A percentile compares a stretch with the other conserved stretches of the same genome.
These are phyloP conservation scores for Arabidopsis hybrid DNA, from an alignment of 441 rosid species.

Conservation along the genomic window DNA sequence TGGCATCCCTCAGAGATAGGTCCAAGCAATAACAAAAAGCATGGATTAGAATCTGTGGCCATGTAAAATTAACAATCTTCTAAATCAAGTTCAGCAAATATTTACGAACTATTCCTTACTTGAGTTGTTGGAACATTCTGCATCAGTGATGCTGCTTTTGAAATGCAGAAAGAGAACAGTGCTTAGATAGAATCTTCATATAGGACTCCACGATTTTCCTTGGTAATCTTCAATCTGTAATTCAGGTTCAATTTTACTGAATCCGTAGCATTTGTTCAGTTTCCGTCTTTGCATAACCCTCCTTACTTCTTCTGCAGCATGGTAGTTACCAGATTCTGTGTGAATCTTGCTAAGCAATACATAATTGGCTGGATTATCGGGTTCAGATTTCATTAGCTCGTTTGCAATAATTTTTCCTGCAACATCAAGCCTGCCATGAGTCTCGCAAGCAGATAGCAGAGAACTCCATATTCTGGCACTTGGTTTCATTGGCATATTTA, in stretches of 20 bases:
- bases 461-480: slow-evolving; percentile 59
- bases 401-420: slow-evolving; percentile 44
- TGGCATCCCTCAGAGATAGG: slow-evolving; percentile 22
- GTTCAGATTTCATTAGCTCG: slow-evolving; percentile 51
- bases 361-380: slow-evolving; percentile 58
- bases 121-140: slow-evolving; percentile 12
- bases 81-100: not conserved
- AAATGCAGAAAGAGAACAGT: slow-evolving; percentile 24
- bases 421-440: slow-evolving; percentile 51
- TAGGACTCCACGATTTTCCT: not conserved
- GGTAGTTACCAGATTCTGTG: slow-evolving; percentile 53
- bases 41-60: slow-evolving; percentile 9
- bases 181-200: slow-evolving; percentile 24
- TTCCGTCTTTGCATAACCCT: slow-evolving; percentile 49
- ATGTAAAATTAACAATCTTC: slow-evolving; percentile 5
- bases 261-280: slow-evolving; percentile 52
- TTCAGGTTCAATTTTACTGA: slow-evolving; percentile 51
- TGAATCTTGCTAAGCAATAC: slow-evolving; percentile 53
- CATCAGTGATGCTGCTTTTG: slow-evolving; percentile 31
- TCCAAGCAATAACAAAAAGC: slow-evolving; percentile 15
- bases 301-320: slow-evolving; percentile 58
- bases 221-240: slow-evolving; percentile 4
- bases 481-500: slow-evolving; percentile 58
- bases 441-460: slow-evolving; percentile 56
- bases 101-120: slow-evolving; percentile 2